phyloP scores from a whole-genome alignment of 192 early-diverging fungal genomes.

The Lobosporangium transversale region DNA sequence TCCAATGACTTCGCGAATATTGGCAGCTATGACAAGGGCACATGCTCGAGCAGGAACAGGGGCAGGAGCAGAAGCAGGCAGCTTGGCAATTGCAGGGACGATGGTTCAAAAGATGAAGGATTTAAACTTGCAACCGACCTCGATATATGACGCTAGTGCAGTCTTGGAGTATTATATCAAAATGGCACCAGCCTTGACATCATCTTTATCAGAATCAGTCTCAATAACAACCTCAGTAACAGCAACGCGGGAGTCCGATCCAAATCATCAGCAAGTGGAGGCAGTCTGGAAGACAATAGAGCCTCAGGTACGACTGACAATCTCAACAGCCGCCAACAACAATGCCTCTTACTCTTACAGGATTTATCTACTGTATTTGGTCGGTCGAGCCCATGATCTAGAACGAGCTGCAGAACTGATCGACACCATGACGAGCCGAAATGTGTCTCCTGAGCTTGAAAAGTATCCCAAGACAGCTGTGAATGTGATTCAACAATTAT shows the following conservation, averaged over 20 bases:
- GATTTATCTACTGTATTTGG: slow-evolving; percentile 29
- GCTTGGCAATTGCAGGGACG: slow-evolving; percentile 29
- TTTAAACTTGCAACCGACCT: slow-evolving; percentile 16
- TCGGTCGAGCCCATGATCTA: slow-evolving; percentile 21
- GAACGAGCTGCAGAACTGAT: slow-evolving; percentile 41
- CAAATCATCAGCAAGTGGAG: slow-evolving; percentile 13
- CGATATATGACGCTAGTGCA: slow-evolving; percentile 40
- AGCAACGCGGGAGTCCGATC: not conserved
- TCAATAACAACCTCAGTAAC: not conserved
- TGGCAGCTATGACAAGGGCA: slow-evolving; percentile 43
- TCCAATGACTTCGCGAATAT: slow-evolving; percentile 10
- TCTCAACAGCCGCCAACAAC: slow-evolving; percentile 9
- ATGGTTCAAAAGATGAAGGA: slow-evolving; percentile 48
- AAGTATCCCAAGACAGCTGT: slow-evolving; percentile 22
- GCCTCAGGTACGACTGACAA: slow-evolving; percentile 11
- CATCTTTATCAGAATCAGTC: not conserved
- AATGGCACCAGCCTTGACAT: slow-evolving; percentile 21
- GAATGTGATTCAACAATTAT: slow-evolving; percentile 3
- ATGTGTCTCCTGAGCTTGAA: slow-evolving; percentile 45
- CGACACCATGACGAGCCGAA: slow-evolving; percentile 28
- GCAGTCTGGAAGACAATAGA: slow-evolving; percentile 42
- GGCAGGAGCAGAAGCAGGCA: slow-evolving; percentile 31
- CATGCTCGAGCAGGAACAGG: slow-evolving; percentile 28
- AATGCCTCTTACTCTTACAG: slow-evolving; percentile 37
- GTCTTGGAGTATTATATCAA: slow-evolving; percentile 46